Conservation (phyloP, 2,329 filamentous ascomycete species). For the Colletotrichum lentis region DNA sequence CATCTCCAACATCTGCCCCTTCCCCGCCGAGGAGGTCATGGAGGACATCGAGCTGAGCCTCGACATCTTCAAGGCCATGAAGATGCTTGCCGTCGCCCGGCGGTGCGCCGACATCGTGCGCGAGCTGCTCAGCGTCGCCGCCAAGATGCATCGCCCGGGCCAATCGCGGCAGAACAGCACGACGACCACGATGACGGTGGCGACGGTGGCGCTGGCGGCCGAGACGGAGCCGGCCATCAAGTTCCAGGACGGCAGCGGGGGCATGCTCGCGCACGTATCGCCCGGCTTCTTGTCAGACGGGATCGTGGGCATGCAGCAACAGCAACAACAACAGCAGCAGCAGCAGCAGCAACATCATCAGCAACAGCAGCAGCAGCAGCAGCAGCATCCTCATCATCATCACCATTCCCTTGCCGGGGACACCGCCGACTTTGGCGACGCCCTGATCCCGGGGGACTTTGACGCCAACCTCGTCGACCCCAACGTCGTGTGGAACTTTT, state of each 20-base stretch:
- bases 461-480: conserved; percentile 34
- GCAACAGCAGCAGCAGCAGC: too few species aligned
- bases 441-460: conserved; percentile 28
- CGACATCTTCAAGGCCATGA: conserved; percentile 36
- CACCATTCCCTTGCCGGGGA: not conserved
- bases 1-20: conserved; percentile 33
- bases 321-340: too few species aligned
- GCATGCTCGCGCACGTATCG: not conserved
- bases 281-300: conserved; percentile 21
- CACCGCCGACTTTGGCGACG: conserved; percentile 12
- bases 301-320: not conserved
- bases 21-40: conserved; percentile 28
- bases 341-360: not conserved
- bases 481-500: conserved; percentile 36
- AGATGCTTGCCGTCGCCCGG: conserved; percentile 33
- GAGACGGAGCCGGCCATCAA: conserved; percentile 1
- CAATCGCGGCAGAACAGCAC: not conserved
- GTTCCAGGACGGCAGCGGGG: not conserved
- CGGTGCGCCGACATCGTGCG: conserved; percentile 35
- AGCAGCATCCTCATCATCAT: too few species aligned
- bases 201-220: too few species aligned
- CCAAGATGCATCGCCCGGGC: not conserved
- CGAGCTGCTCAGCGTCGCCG: conserved; percentile 26
- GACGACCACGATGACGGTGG: not conserved
- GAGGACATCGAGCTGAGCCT: conserved; percentile 35